Evolutionary conservation across 2,329 filamentous ascomycete genomes (phyloP), one percentile per base, ranked within the genome.

Genomic region (Ophiostoma australiae): DNA sequence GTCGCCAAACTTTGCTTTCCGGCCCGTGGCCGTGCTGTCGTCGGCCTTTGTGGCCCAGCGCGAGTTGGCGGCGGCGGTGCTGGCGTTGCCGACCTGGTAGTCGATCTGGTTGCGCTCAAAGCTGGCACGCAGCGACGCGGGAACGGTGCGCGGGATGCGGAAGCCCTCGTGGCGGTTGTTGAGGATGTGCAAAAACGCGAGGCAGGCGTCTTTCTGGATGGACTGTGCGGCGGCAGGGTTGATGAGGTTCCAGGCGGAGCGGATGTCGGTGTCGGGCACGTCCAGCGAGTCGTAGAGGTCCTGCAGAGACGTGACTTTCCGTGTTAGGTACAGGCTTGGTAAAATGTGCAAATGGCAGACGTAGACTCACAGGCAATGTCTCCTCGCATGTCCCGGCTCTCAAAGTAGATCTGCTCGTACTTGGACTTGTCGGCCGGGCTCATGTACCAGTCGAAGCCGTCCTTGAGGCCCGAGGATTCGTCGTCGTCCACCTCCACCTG

Each of bases 401-500:
- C 93, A 74, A 91, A 91, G 82, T 98, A 99, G 81, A 99, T 99
- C 76, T 94, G 92, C 81, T 97, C 93, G 82, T 99, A 99, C 81
- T 97, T 98, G 74, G 88, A 79, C 82, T 96, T 96, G 82, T 99
- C 94, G 39, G 84, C 81, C 0, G 95, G 95, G 72, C 89, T 93
- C 93, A 99, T 99, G 83, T 99, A 99, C 95, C 95, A 99, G 80
- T 99, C 95, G 80, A 99, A 99, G 15, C 94, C 94, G 80, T 97
- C 93, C 79, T 97, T 97, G 73, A 99, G 84, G 0, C 93, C 93
- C 0, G 89, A 88, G 4, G 90, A 89, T 76, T 97, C 94, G 74
- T 90, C 88, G 76, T 93, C 91, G 70, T 78, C 78, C 13, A 72
- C 71, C 10, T 93, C 91, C 72, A 97, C 88, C 73, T 89, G 86